Evolutionary conservation across 2,329 filamentous ascomycete species (phyloP).

Genomic region (Phaeoacremonium minimum): DNA sequence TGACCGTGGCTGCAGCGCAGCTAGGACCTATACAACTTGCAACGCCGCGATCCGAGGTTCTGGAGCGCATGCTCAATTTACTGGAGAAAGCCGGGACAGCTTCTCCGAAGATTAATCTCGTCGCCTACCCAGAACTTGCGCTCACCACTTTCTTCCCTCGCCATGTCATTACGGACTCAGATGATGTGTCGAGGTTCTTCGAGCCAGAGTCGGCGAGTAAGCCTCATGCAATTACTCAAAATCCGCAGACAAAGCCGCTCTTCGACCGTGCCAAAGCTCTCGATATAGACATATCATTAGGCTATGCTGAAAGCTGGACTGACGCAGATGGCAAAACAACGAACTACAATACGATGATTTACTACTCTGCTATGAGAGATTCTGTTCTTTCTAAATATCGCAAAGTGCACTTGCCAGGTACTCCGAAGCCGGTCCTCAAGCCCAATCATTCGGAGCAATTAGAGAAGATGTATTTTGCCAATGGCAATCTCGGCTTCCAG

Average conservation of each 20-base stretch:
- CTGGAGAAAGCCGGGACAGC: slow-evolving; percentile 41
- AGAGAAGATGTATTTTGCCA: slow-evolving; percentile 48
- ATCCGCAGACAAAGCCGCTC: slow-evolving; percentile 38
- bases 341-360: slow-evolving; percentile 50
- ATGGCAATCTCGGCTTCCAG: slow-evolving; percentile 45
- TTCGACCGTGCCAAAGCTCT: slow-evolving; percentile 40
- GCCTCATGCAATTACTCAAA: slow-evolving; percentile 24
- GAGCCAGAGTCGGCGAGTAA: slow-evolving; percentile 37
- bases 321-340: slow-evolving; percentile 27
- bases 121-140: slow-evolving; percentile 48
- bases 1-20: slow-evolving; percentile 45
- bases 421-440: slow-evolving; percentile 36
- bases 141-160: slow-evolving; percentile 55
- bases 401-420: slow-evolving; percentile 49
- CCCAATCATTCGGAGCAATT: slow-evolving; percentile 44
- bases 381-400: slow-evolving; percentile 44
- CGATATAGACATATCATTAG: slow-evolving; percentile 46
- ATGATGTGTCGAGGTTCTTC: slow-evolving; percentile 42
- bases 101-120: slow-evolving; percentile 35
- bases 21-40: slow-evolving; percentile 38
- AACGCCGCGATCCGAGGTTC: slow-evolving; percentile 31
- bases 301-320: slow-evolving; percentile 43
- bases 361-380: slow-evolving; percentile 38
- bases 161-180: slow-evolving; percentile 36
- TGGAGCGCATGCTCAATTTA: slow-evolving; percentile 42